Conservation (phyloP, 192 early-diverging fungal species). For the Podila verticillata region DNA sequence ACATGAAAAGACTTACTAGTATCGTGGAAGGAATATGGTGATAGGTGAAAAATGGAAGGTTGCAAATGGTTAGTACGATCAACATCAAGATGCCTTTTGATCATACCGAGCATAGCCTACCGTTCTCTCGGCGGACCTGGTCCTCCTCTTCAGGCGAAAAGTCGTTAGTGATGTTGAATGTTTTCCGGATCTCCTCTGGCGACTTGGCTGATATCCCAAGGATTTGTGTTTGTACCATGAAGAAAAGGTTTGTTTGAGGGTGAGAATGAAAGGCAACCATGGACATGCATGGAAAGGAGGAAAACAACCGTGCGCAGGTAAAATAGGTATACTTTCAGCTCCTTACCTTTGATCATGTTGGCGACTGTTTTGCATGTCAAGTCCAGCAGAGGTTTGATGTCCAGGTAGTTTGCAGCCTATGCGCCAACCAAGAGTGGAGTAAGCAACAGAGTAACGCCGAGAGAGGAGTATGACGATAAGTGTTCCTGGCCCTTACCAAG, state of each 20-base stretch:
- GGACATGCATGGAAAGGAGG: background rate
- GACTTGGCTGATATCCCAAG: constrained; percentile 63
- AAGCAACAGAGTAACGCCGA: background rate
- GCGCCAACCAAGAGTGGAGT: background rate
- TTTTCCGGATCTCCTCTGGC: constrained; percentile 92
- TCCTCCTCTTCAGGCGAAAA: constrained; percentile 97
- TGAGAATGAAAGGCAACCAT: background rate
- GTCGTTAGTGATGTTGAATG: constrained; percentile 97
- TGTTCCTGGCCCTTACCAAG: constrained; percentile 55
- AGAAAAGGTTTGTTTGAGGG: background rate
- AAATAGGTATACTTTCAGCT: background rate
- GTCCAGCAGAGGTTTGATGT: constrained; percentile 96
- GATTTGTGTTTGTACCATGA: background rate
- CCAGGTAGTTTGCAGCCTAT: constrained; percentile 87
- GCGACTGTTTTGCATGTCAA: constrained; percentile 98
- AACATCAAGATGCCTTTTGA: no score
- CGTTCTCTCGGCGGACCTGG: constrained; percentile 88
- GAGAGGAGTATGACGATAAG: background rate
- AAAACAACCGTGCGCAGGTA: background rate
- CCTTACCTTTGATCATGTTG: constrained; percentile 91
- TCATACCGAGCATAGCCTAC: background rate
- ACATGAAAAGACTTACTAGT: background rate
- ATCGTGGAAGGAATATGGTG: background rate
- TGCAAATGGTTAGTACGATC: background rate
- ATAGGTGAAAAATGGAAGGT: background rate